Evolutionary conservation across 2,329 filamentous ascomycete species (phyloP).

Genomic region (Fusarium ambrosium): DNA sequence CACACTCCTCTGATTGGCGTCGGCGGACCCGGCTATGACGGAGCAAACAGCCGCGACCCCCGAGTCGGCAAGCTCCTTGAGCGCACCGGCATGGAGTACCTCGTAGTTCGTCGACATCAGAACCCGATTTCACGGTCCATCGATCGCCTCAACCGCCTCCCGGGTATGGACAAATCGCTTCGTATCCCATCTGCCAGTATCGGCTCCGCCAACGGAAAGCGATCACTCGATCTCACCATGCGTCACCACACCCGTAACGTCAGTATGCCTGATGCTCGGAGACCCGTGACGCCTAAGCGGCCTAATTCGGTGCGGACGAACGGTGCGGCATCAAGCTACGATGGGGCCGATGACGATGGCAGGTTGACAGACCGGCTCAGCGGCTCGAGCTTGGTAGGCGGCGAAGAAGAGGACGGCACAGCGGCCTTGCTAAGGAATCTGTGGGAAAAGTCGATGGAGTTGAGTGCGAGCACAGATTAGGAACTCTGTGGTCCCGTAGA

Average conservation of each 20-base stretch:
- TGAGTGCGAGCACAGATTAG: conserved; percentile 63
- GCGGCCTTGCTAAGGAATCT: conserved; percentile 67
- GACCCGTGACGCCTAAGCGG: conserved; percentile 49
- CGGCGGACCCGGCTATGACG: conserved; percentile 68
- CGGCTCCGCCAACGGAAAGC: conserved; percentile 55
- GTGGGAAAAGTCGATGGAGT: conserved; percentile 72
- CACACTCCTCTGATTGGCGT: conserved; percentile 65
- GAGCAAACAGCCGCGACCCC: conserved; percentile 66
- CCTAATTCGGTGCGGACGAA: conserved; percentile 55
- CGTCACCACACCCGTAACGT: conserved; percentile 58
- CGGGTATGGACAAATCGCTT: conserved; percentile 64
- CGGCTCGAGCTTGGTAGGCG: conserved; percentile 63
- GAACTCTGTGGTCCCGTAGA: conserved; percentile 1
- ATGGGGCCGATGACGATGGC: conserved; percentile 61
- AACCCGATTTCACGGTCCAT: conserved; percentile 77
- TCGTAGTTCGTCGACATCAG: conserved; percentile 79
- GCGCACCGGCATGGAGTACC: conserved; percentile 78
- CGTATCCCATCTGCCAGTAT: conserved; percentile 61
- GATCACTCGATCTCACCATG: conserved; percentile 47
- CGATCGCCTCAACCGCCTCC: conserved; percentile 59
- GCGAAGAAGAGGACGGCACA: conserved; percentile 65
- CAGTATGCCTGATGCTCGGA: conserved; percentile 54
- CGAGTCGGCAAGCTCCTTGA: conserved; percentile 76
- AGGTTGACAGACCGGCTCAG: conserved; percentile 61
- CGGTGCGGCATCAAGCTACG: conserved; percentile 60